Evolutionary conservation across 139 green algal species (phyloP).

Genomic region (Nannochloris sp.): DNA sequence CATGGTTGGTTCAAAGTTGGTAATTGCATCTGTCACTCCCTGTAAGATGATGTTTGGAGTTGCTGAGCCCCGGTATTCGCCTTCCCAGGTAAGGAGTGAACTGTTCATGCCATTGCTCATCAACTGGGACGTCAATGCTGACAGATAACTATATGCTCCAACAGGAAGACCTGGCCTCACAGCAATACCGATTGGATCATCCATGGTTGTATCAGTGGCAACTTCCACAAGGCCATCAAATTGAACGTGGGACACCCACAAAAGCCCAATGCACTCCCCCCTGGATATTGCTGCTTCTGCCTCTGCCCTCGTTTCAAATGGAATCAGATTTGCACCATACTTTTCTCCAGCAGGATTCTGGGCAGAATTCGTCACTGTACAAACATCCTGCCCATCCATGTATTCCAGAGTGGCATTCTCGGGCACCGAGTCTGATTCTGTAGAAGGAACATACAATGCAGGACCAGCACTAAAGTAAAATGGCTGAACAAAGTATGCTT

Average conservation of each 20-base stretch:
- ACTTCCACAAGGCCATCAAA: background rate
- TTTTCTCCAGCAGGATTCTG: background rate
- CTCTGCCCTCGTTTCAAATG: background rate
- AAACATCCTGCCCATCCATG: background rate
- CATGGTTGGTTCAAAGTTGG: background rate
- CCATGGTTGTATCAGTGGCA: background rate
- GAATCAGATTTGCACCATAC: slow-evolving; percentile 1
- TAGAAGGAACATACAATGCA: background rate
- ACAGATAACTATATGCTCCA: background rate
- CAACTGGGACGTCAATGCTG: background rate
- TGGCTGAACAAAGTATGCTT: background rate
- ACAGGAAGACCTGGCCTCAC: background rate
- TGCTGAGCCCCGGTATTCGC: background rate
- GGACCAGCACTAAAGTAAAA: background rate
- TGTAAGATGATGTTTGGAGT: background rate
- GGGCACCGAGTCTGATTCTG: background rate
- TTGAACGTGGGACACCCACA: slow-evolving; percentile 1
- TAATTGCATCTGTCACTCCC: background rate
- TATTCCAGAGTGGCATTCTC: background rate
- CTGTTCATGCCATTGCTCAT: background rate
- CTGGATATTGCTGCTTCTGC: slow-evolving; percentile 1
- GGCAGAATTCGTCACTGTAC: background rate
- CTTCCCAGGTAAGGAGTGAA: background rate
- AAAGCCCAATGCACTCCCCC: background rate
- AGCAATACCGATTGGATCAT: background rate